Percentiles rank a stretch among this genome's conserved stretches.
Evolutionary conservation across 2,329 filamentous ascomycete genomes (phyloP).

Genomic region (Fusarium subglutinans): DNA sequence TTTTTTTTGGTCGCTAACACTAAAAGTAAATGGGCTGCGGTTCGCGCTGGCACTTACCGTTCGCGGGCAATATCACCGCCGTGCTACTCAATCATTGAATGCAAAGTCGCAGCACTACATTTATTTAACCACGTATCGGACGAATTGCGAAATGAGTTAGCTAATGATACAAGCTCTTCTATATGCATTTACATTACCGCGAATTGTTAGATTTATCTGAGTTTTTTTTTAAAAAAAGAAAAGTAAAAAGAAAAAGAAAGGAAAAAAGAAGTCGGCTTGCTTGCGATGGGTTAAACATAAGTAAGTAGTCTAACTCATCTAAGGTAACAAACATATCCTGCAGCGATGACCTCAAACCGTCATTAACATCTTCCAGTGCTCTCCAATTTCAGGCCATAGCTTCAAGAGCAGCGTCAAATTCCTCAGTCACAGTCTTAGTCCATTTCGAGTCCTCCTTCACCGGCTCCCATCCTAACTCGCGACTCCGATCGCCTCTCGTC

Average conservation of each 20-base stretch:
- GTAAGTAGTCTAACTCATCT: not conserved
- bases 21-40: fast-evolving
- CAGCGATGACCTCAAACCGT: not conserved
- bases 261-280: not conserved
- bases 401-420: not conserved
- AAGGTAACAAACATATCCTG: not conserved
- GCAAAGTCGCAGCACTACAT: no score
- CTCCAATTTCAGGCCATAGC: not conserved
- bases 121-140: fast-evolving
- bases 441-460: not conserved
- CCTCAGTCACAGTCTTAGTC: not conserved
- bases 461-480: not conserved
- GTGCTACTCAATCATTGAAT: no score
- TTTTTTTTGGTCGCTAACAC: no score
- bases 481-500: not conserved
- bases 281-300: fast-evolving
- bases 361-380: no score
- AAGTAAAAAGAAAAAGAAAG: no score
- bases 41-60: no score
- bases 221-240: no score
- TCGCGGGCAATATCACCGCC: no score
- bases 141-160: not conserved
- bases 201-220: no score
- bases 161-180: not conserved
- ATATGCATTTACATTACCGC: no score